Base-by-base conservation (phyloP, 2,329 filamentous ascomycete genomes). In the Pseudogymnoascus sp. region DNA sequence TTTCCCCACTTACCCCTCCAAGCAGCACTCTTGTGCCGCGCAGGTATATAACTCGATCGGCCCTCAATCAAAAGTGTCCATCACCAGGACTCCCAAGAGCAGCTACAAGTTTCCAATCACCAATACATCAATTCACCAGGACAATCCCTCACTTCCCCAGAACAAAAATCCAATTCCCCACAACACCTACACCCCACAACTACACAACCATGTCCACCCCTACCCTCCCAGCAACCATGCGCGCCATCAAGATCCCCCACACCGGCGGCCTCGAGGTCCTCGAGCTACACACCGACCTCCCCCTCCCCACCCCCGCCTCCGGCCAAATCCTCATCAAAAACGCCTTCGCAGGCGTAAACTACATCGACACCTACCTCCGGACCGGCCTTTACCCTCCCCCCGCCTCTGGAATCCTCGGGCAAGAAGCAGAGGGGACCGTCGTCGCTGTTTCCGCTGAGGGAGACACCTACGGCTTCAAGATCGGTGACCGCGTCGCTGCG, bases 301-400 rank as follows among this genome's bases (percentile, higher is more conserved):
- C 88, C 5, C 84, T 96, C 1, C 90, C 91, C 0, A 77, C 80
- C 59, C 83, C 83, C 1, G 79, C 83, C 37, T 83, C 87, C n/a
- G 87, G 86, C 63, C 81, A 96, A 68, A 76, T 96, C 21, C 83
- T 96, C 3, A 84, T 96, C 63, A 89, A 88, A 76, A 96, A 96
- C 75, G 84, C 88, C 66, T 89, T 84, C 72, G 81, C 88, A 59
- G 93, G 92, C 64, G 79, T 96, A 65, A 96, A 96, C 77, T 96
- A 84, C 77, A 96, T 96, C 71, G 93, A 96, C 76, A 96, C 79
- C 40, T 96, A 96, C 77, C 96, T 93, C 83, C 91, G 93, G 73
- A 86, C 83, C 11, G 93, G 93, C 9, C 83, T 96, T 60, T 96
- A 96, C 80, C 78, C 86, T 1, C 81, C 88, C 0, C 73, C 78